phyloP scores from a whole-genome alignment of 2,329 filamentous ascomycete genomes.

The Colletotrichum sp. region DNA sequence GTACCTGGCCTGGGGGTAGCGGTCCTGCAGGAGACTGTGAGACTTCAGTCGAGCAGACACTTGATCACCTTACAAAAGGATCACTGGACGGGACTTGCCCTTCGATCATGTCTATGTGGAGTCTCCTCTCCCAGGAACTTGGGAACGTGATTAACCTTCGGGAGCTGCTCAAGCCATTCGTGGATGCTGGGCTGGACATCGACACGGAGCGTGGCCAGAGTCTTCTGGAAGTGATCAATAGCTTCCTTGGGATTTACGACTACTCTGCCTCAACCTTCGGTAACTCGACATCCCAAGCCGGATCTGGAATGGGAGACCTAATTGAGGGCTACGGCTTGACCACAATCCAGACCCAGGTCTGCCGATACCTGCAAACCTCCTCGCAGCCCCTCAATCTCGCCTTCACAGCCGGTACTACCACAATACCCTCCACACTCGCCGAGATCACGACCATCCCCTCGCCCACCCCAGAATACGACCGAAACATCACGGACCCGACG shows the following conservation, averaged over 20 bases:
- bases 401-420: constrained; percentile 35
- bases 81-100: constrained; percentile 41
- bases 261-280: constrained; percentile 34
- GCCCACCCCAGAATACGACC: neutral
- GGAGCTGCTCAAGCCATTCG: constrained; percentile 4
- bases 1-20: constrained; percentile 37
- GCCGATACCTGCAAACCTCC: constrained; percentile 34
- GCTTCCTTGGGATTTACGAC: constrained; percentile 21
- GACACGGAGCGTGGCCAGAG: neutral
- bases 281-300: constrained; percentile 24
- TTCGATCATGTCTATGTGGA: constrained; percentile 35
- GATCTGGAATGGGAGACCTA: constrained; percentile 32
- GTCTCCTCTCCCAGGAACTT: constrained; percentile 31
- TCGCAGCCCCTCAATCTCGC: constrained; percentile 36
- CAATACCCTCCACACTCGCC: constrained; percentile 24
- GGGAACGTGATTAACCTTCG: constrained; percentile 25
- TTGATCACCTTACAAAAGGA: constrained; percentile 38
- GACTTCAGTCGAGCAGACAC: constrained; percentile 33
- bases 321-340: constrained; percentile 35
- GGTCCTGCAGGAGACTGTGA: constrained; percentile 34
- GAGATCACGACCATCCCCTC: neutral
- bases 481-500: constrained; percentile 37
- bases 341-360: constrained; percentile 36
- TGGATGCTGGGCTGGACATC: neutral
- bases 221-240: neutral